Evolutionary conservation across 495 filamentous ascomycete species (phyloP).

Genomic region (Lepraria neglecta): DNA sequence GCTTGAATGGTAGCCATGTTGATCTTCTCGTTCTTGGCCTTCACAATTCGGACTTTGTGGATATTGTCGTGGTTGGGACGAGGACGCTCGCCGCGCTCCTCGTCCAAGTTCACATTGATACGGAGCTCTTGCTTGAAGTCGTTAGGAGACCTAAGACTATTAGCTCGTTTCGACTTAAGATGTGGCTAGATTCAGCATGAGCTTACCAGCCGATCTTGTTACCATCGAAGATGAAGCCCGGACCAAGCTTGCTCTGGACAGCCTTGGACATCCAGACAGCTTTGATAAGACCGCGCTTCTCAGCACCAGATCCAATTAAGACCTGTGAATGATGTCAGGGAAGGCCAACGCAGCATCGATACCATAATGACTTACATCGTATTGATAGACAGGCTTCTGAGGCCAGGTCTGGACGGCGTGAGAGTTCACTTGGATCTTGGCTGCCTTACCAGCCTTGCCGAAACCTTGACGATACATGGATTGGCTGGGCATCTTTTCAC

Average conservation of each 20-base stretch:
- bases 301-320: conserved; percentile 52
- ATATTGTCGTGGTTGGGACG: conserved; percentile 37
- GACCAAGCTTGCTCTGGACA: conserved; percentile 48
- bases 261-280: conserved; percentile 64
- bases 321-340: conserved; percentile 41
- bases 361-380: conserved; percentile 60
- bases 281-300: conserved; percentile 57
- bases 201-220: conserved; percentile 70
- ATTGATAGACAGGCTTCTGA: conserved; percentile 61
- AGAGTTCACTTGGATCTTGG: conserved; percentile 63
- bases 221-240: conserved; percentile 68
- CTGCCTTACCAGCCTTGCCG: conserved; percentile 51
- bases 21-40: conserved; percentile 47
- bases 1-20: conserved; percentile 54
- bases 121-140: conserved; percentile 35
- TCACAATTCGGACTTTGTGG: conserved; percentile 52
- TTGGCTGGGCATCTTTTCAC: conserved; percentile 29
- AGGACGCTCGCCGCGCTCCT: conserved; percentile 40
- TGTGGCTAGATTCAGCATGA: conserved; percentile 25
- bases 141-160: conserved; percentile 26
- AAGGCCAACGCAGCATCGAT: neutral
- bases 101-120: conserved; percentile 60
- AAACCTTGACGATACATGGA: conserved; percentile 45
- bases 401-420: conserved; percentile 56
- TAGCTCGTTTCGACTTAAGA: conserved; percentile 28